A percentile compares a stretch with the other conserved stretches of the same genome.
These are phyloP conservation scores for Clarkia xantiana DNA, from an alignment of 345 rosid species.

Conservation along the genomic window DNA sequence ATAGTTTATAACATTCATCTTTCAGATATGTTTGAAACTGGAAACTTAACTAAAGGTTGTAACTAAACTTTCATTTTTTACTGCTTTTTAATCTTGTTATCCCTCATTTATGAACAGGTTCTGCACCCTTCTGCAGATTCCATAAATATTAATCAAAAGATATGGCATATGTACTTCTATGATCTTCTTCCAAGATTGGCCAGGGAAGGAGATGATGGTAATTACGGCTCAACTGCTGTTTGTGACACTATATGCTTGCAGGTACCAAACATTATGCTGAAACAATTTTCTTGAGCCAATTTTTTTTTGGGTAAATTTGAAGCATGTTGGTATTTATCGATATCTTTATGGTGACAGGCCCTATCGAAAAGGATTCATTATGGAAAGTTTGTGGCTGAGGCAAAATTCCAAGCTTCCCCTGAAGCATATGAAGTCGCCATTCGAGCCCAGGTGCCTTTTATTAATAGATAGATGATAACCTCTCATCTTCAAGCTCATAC, in stretches of 20 bases:
- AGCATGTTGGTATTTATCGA: not conserved
- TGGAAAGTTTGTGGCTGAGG: slow-evolving; percentile 90
- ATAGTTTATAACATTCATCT: too few relatives aligned
- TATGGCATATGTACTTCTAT: slow-evolving; percentile 79
- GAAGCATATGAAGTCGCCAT: slow-evolving; percentile 52
- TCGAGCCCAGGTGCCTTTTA: slow-evolving; percentile 38
- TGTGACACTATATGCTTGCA: slow-evolving; percentile 84
- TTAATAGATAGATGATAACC: too few relatives aligned
- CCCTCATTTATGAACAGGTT: slow-evolving; percentile 27
- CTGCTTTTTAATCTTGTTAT: not conserved
- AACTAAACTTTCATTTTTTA: too few relatives aligned
- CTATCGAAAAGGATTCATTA: slow-evolving; percentile 91
- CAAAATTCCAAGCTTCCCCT: slow-evolving; percentile 63
- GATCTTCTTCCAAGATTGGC: slow-evolving; percentile 73
- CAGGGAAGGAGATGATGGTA: slow-evolving; percentile 76
- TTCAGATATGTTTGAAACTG: too few relatives aligned
- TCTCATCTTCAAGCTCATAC: not conserved
- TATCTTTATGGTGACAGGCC: slow-evolving; percentile 28
- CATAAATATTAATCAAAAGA: slow-evolving; percentile 57
- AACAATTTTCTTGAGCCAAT: too few relatives aligned
- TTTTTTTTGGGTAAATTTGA: too few relatives aligned
- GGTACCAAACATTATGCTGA: slow-evolving; percentile 21
- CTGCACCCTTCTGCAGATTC: slow-evolving; percentile 57
- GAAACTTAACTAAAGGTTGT: too few relatives aligned
- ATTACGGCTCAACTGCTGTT: slow-evolving; percentile 83